Conservation (phyloP, 2,329 filamentous ascomycete genomes). For the Epichloe aotearoae region DNA sequence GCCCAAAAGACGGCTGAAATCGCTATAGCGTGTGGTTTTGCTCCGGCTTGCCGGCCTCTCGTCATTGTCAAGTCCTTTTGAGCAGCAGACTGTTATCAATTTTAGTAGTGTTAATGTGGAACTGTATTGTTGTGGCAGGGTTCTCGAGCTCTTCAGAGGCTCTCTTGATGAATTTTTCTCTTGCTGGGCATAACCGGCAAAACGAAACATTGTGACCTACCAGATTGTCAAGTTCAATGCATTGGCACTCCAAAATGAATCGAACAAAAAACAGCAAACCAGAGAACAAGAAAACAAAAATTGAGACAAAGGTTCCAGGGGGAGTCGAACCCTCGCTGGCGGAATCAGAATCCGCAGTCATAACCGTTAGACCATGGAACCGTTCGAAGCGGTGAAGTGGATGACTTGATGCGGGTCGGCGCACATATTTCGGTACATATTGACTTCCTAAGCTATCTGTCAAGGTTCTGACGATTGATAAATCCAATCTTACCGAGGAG, state of each 20-base stretch:
- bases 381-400: conserved; percentile 13
- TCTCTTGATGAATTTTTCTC: too few relatives aligned
- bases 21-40: not conserved
- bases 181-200: too few relatives aligned
- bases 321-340: conserved; percentile 25
- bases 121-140: too few relatives aligned
- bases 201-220: too few relatives aligned
- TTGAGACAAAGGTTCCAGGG: conserved; percentile 18
- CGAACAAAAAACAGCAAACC: not conserved
- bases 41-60: not conserved
- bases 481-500: rapidly evolving
- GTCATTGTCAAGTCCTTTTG: not conserved
- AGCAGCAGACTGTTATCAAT: too few relatives aligned
- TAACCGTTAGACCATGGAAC: conserved; percentile 25
- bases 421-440: not conserved
- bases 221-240: too few relatives aligned
- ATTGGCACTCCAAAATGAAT: not conserved
- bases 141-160: too few relatives aligned
- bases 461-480: too few relatives aligned
- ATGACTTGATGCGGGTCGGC: not conserved
- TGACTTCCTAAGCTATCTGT: not conserved
- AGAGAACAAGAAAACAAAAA: not conserved
- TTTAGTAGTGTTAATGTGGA: too few relatives aligned
- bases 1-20: not conserved
- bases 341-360: conserved; percentile 25